Evolutionary conservation across 139 green algal genomes (phyloP), one percentile per base, ranked within the genome.

Genomic region (Chlamydomonas eustigma): DNA sequence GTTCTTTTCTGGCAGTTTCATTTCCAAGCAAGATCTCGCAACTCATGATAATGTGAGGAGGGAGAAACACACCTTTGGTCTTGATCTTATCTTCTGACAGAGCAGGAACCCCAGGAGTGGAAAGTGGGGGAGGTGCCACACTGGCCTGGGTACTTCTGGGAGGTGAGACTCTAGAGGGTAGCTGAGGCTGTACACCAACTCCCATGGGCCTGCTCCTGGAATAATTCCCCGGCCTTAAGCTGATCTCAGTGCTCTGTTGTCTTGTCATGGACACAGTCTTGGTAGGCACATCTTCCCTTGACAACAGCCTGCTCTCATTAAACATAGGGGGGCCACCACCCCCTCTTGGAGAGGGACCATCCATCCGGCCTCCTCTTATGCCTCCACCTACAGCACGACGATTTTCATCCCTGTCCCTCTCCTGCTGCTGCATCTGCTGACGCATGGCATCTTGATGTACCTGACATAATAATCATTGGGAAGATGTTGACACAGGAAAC

Each of bases 31-130:
- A 28, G 44, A 12, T 28, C 12, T 22, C 44, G 12, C 22, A 28
- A 58, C 44, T 28, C 22, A 58, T 22, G 12, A 12, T 22, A 58
- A 12, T 22, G 12, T 22, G 12, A 12, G 12, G 12, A 22, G 12
- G 58, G 28, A 6, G 33, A 37, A 5, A 33, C 58, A 32, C 58
- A 69, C 58, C 58, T 22, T 69, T 69, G 18, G 5, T 5, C 58
- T 6, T 18, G 58, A 69, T n/a, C 58, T 69, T 33, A n/a, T 69
- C 25, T 18, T 69, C 58, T 30, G 58, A 69, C 18, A 69, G 58
- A 5, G 58, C 18, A 69, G 58, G 12, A 8, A 33, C 18, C 6
- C 28, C 18, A 69, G 58, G 5, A 8, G 58, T 30, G 5, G 58
- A n/a, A 69, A 30, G 28, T 18, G 58, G 58, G 5, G 25, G 28